Evolutionary conservation across 1,284 basidiomycete species (phyloP).

Genomic region (Tylopilus sp.): DNA sequence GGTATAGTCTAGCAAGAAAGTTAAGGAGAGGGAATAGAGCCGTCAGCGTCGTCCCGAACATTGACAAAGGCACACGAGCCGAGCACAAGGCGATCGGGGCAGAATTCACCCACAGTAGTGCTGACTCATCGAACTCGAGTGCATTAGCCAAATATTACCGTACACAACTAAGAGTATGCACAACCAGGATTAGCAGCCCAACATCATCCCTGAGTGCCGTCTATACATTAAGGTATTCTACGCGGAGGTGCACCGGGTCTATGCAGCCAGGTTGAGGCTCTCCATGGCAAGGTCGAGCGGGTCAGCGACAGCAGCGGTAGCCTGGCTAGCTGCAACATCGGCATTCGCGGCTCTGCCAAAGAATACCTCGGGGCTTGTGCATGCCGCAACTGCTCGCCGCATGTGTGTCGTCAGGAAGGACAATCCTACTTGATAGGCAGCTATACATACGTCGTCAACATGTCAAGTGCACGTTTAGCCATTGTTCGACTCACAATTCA

Average conservation of each 20-base stretch:
- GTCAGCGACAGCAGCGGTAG: constrained; percentile 46
- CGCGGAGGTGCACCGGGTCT: constrained; percentile 7
- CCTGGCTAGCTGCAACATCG: constrained; percentile 37
- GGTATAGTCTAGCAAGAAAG: constrained; percentile 26
- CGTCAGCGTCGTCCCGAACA: constrained; percentile 46
- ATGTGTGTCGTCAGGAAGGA: constrained; percentile 93
- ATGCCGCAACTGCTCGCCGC: constrained; percentile 90
- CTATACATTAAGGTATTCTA: constrained; percentile 15
- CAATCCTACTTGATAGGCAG: constrained; percentile 91
- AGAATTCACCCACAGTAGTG: neutral
- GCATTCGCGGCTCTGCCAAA: constrained; percentile 53
- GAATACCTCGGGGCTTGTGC: constrained; percentile 89
- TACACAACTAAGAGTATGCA: neutral
- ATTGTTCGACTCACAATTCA: constrained; percentile 63
- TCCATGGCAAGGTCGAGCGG: constrained; percentile 73
- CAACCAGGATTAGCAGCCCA: constrained; percentile 8
- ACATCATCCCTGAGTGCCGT: neutral
- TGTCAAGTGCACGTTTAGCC: constrained; percentile 20
- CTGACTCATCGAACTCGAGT: constrained; percentile 26
- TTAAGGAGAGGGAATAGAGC: constrained; percentile 40
- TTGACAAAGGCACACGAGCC: constrained; percentile 29
- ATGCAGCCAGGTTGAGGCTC: constrained; percentile 35
- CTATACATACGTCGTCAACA: constrained; percentile 37
- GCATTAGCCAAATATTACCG: no score
- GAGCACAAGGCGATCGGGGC: neutral